Conservation (phyloP, 768 basidiomycete genomes). For the Russula abietina region DNA sequence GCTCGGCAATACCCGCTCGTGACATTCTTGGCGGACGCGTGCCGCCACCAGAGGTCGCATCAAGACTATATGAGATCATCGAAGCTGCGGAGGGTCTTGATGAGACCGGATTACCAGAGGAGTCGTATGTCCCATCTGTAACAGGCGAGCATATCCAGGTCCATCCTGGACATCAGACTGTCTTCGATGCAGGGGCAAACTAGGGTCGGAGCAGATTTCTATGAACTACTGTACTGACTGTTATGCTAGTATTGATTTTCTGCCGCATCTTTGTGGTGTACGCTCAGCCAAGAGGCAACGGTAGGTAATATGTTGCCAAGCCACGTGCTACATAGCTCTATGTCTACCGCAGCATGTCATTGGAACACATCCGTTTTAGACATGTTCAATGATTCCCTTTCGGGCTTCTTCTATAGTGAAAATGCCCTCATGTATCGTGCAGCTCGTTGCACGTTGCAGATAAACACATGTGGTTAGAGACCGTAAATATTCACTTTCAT, state of each 20-base stretch:
- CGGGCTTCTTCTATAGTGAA: neutral
- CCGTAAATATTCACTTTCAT: no score
- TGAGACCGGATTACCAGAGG: conserved; percentile 71
- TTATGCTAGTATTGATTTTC: conserved; percentile 1
- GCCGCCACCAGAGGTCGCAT: conserved; percentile 95
- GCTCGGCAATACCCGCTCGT: conserved; percentile 77
- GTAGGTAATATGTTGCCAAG: neutral
- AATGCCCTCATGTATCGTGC: no score
- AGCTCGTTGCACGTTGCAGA: no score
- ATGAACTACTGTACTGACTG: conserved; percentile 4
- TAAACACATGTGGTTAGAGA: no score
- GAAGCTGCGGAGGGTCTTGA: conserved; percentile 94
- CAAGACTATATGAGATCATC: conserved; percentile 89
- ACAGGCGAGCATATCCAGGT: conserved; percentile 52
- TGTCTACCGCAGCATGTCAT: neutral
- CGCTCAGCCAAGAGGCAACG: neutral
- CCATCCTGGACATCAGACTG: conserved; percentile 43
- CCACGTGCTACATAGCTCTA: neutral
- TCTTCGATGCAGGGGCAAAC: conserved; percentile 68
- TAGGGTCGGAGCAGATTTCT: conserved; percentile 2
- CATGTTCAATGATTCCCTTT: neutral
- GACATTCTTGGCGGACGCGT: conserved; percentile 92
- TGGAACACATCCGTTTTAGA: no score
- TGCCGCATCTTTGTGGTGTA: neutral
- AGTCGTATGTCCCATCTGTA: conserved; percentile 70